Base-by-base conservation (phyloP, 2,329 filamentous ascomycete genomes). In the Pleomassaria siparia region DNA sequence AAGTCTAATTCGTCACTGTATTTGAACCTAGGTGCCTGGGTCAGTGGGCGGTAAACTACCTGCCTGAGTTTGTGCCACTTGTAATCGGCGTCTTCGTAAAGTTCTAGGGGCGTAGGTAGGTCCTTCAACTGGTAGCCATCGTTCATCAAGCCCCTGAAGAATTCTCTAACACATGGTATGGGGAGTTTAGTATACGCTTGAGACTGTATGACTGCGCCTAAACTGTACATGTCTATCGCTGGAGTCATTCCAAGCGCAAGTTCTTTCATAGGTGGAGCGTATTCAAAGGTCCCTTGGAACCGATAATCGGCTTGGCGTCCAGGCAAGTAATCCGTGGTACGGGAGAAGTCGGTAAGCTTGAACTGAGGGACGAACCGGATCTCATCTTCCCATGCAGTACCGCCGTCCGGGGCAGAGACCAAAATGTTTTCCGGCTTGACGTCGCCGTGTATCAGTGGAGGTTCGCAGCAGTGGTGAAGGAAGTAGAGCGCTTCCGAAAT, bases 361-460 rank as follows among this genome's bases (percentile, higher is more conserved):
- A 40, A 40, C 10, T 6, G n/a, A 15, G 37, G 37, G 6, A 32
- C 56, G 40, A 5, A 46, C 39, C 1, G 59, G 56, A n/a, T 6
- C 5, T 8, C 7, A 7, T 20, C 29, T n/a, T 32, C n/a, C 21
- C 6, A 9, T 7, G 4, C 12, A 6, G 10, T 10, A 9, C 26
- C 6, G 60, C 4, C 21, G 29, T 16, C 2, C 37, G 29, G 1
- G 45, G 16, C 30, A 33, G 10, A n/a, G 29, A 32, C 29, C 7
- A 32, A n/a, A n/a, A 32, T 32, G 66, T 97, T 97, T 68, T 95
- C 91, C 1, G 88, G 85, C 73, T 97, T 97, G 59, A 97, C 76
- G 64, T 97, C 94, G 25, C 91, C 91, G 65, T 97, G 94, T 29
- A 96, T 74, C 46, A 96, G 54, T 6, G 47, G 33, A 1, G 20